Evolutionary conservation across 1,284 basidiomycete genomes (phyloP).

Genomic region (Chondrostereum purpureum): DNA sequence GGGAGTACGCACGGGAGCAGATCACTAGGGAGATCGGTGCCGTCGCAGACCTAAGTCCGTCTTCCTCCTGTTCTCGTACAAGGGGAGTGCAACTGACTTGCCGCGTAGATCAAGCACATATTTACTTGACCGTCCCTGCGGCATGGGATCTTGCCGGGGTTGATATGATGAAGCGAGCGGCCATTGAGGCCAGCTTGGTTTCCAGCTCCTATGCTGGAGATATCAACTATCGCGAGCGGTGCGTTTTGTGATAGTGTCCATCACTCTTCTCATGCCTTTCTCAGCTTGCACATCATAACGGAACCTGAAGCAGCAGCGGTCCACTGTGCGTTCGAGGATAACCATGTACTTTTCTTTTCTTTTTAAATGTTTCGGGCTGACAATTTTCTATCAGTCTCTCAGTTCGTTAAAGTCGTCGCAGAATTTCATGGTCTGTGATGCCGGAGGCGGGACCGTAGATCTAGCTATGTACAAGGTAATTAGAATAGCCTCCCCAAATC

Average conservation of each 20-base stretch:
- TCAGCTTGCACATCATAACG: constrained; percentile 61
- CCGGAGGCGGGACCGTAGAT: constrained; percentile 58
- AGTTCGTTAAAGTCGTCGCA: constrained; percentile 60
- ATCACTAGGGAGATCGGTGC: constrained; percentile 78
- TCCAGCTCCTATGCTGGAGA: constrained; percentile 67
- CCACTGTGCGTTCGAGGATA: constrained; percentile 52
- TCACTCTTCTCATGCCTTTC: not conserved
- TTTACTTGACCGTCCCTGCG: constrained; percentile 78
- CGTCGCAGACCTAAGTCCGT: constrained; percentile 69
- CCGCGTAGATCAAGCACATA: constrained; percentile 62
- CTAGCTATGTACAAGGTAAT: constrained; percentile 68
- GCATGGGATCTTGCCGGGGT: constrained; percentile 81
- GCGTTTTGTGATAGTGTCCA: constrained; percentile 29
- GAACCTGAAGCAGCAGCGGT: constrained; percentile 84
- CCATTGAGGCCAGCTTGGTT: constrained; percentile 71
- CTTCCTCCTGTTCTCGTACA: constrained; percentile 4
- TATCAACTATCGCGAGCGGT: constrained; percentile 64
- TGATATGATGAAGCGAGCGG: constrained; percentile 75
- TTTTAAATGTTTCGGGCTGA: no score
- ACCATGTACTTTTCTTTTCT: not conserved
- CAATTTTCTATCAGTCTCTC: not conserved
- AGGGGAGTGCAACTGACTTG: constrained; percentile 7
- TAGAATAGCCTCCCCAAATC: no score
- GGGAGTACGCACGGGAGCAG: constrained; percentile 79
- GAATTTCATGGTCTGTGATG: constrained; percentile 72